Percentiles rank a stretch among this genome's conserved stretches.
These are phyloP conservation scores for Apiotrichum sp. DNA, from an alignment of 1,284 basidiomycete species.

Conservation along the genomic window DNA sequence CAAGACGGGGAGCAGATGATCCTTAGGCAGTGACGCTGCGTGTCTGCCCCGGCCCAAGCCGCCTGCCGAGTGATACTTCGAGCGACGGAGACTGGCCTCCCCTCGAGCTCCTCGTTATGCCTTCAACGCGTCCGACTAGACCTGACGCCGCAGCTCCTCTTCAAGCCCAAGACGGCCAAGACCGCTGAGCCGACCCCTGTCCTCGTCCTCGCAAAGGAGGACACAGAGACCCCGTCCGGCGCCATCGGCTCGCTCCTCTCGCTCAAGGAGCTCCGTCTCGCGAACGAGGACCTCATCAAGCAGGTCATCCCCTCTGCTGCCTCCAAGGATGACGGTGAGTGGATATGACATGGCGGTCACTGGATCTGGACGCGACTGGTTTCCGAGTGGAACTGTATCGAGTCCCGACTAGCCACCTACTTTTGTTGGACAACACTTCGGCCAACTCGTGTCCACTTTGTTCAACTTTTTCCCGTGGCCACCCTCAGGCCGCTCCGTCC, in stretches of 20 bases:
- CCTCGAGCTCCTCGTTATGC: no score
- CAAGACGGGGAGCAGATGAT: no score
- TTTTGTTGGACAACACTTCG: background rate
- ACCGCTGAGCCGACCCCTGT: slow-evolving; percentile 75
- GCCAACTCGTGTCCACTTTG: background rate
- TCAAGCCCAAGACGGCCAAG: slow-evolving; percentile 66
- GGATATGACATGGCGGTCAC: no score
- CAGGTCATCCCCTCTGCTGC: slow-evolving; percentile 65
- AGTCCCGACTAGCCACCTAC: background rate
- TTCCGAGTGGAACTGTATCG: background rate
- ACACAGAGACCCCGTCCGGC: slow-evolving; percentile 67
- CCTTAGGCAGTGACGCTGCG: no score
- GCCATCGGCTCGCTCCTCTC: slow-evolving; percentile 75
- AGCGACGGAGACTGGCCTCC: no score
- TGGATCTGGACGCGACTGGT: no score
- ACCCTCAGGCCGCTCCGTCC: background rate
- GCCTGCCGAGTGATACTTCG: no score
- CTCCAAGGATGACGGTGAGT: slow-evolving; percentile 78
- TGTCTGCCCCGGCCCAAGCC: no score
- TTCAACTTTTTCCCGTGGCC: background rate
- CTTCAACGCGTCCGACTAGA: no score
- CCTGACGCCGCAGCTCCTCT: slow-evolving; percentile 35
- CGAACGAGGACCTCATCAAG: slow-evolving; percentile 77
- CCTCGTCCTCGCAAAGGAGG: slow-evolving; percentile 76
- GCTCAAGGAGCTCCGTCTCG: slow-evolving; percentile 82